phyloP scores from a whole-genome alignment of 2,329 filamentous ascomycete genomes.

The Ceratocystis ficicola region DNA sequence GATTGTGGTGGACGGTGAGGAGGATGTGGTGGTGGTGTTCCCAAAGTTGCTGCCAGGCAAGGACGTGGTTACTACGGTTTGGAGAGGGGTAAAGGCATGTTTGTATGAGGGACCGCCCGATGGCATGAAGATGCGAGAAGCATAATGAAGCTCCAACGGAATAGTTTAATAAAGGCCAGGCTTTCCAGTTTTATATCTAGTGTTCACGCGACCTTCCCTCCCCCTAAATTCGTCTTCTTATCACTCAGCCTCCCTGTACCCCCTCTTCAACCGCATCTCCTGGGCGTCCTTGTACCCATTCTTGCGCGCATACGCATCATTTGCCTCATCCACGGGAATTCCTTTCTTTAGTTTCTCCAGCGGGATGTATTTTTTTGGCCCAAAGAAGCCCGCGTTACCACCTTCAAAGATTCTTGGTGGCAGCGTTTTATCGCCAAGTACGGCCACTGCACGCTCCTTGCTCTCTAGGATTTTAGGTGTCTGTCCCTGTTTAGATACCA shows the following conservation, averaged over 20 bases:
- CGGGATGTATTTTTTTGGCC: conserved; percentile 36
- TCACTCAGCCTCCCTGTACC: conserved; percentile 26
- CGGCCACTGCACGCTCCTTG: conserved; percentile 13
- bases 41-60: conserved; percentile 64
- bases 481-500: conserved; percentile 37
- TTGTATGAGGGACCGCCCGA: conserved; percentile 45
- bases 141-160: neutral
- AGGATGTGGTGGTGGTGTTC: conserved; percentile 88
- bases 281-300: conserved; percentile 45
- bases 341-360: conserved; percentile 41
- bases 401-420: conserved; percentile 40
- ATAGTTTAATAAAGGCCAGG: conserved; percentile 9
- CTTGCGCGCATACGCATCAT: conserved; percentile 49
- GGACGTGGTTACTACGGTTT: conserved; percentile 71
- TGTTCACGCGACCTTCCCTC: conserved; percentile 23
- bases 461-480: conserved; percentile 15
- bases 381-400: conserved; percentile 38
- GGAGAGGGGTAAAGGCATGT: conserved; percentile 73
- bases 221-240: too few relatives aligned
- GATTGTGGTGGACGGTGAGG: conserved; percentile 80
- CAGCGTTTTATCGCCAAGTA: conserved; percentile 10
- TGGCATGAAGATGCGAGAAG: conserved; percentile 15
- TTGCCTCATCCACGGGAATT: conserved; percentile 42
- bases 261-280: conserved; percentile 34
- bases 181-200: conserved; percentile 6